phyloP scores from a whole-genome alignment of 495 filamentous ascomycete species.

The Jackrogersella multiformis region DNA sequence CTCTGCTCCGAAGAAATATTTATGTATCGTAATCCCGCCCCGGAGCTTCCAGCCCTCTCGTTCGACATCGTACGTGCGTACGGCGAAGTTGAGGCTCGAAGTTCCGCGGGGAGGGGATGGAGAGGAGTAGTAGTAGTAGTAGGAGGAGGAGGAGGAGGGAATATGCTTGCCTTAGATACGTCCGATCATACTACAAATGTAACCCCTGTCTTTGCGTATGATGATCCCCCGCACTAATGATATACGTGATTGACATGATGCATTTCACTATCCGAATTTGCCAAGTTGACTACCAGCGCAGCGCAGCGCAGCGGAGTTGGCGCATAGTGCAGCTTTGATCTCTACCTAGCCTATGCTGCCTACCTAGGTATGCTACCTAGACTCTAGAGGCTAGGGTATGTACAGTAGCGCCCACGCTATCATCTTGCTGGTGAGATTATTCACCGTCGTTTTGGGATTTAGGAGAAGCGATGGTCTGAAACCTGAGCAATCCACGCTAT shows the following conservation, averaged over 20 bases:
- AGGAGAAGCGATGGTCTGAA: constrained; percentile 19
- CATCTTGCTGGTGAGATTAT: background rate
- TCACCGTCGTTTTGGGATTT: constrained; percentile 1
- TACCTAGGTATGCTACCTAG: background rate
- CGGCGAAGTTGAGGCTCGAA: background rate
- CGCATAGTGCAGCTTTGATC: background rate
- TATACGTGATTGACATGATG: constrained; percentile 29
- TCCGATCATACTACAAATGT: constrained; percentile 17
- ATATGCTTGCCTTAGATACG: constrained; percentile 14
- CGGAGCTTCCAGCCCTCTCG: constrained; percentile 16
- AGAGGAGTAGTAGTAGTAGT: background rate
- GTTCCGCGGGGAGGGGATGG: background rate
- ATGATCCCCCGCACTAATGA: constrained; percentile 31
- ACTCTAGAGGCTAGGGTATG: no score
- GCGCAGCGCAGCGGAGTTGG: background rate
- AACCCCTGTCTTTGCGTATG: constrained; percentile 17
- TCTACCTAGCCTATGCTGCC: background rate
- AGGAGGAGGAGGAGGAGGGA: background rate
- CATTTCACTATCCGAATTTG: constrained; percentile 3
- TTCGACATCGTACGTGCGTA: constrained; percentile 41
- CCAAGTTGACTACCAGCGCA: constrained; percentile 8
- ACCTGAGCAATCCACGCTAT: constrained; percentile 16
- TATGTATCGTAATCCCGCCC: background rate
- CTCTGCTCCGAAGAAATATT: constrained; percentile 10
- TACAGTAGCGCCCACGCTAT: constrained; percentile 4